Base-by-base conservation (phyloP, 78 protist species). In the Blattamonas nauphoetae region DNA sequence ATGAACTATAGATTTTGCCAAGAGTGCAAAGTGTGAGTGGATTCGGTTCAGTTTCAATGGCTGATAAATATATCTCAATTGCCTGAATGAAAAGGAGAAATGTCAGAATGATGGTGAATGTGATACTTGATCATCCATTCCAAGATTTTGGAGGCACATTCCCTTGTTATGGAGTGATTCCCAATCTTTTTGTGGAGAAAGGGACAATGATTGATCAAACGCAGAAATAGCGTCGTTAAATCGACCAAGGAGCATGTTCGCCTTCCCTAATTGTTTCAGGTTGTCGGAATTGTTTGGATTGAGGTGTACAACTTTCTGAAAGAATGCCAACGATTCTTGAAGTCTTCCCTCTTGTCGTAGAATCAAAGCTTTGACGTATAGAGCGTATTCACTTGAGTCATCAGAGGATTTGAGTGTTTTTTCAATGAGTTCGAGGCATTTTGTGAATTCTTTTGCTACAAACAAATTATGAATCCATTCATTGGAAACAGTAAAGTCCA, bases 81-180 rank as follows among this genome's bases (percentile, higher is more conserved):
- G 83, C 43, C 83, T 6, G 41, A 64, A 45, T 46, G 33, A 38
- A 32, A 43, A 21, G 63, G 45, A 4, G 77, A 5, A 32, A 5
- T 79, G 83, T 4, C 41, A 2, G 43, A 38, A 1, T 91, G 85
- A 64, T 90, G 44, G 85, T 86, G 84, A 64, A 85, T 32, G 82
- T 11, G 38, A 55, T 21, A 55, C 71, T 55, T 55, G 71, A 29
- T 55, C 71, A 55, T 55, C 71, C 38, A 29, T 55, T 55, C 71
- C 71, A 29, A 55, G 21, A 11, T 55, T 11, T 55, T 55, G 71
- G 21, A 36, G 36, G 87, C 96, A 94, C 29, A 94, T 63, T 1
- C 93, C 96, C 86, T 80, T 78, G 91, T 91, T 92, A 90, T 92
- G 94, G 89, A 83, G 85, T 0, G 87, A 6, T 45, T 94, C 96